Evolutionary conservation across 371 early-diverging fungal genomes (phyloP).

Genomic region (Mortierella sp.): DNA sequence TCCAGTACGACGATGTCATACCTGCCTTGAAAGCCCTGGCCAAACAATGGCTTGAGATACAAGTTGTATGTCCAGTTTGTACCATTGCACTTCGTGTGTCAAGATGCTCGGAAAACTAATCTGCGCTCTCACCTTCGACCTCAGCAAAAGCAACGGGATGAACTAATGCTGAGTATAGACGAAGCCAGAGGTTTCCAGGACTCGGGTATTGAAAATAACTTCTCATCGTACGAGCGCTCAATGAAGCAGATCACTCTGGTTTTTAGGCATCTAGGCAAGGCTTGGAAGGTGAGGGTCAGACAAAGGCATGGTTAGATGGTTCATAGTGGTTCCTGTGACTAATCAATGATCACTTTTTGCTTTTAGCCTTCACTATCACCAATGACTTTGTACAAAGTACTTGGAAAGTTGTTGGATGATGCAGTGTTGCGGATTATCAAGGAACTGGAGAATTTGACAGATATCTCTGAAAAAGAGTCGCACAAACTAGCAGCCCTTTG

Average conservation of each 20-base stretch:
- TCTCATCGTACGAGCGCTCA: slow-evolving; percentile 58
- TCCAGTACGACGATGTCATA: slow-evolving; percentile 56
- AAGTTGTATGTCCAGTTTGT: slow-evolving; percentile 58
- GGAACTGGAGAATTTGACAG: slow-evolving; percentile 65
- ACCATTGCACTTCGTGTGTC: no score
- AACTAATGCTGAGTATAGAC: slow-evolving; percentile 56
- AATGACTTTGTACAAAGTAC: slow-evolving; percentile 40
- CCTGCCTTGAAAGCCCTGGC: slow-evolving; percentile 51
- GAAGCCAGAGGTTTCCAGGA: slow-evolving; percentile 63
- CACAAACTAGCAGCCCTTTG: slow-evolving; percentile 64
- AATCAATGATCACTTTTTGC: neutral
- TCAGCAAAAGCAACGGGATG: slow-evolving; percentile 55
- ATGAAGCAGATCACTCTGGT: slow-evolving; percentile 63
- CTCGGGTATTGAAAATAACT: slow-evolving; percentile 58
- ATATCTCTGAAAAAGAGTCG: slow-evolving; percentile 79
- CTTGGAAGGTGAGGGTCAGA: slow-evolving; percentile 52
- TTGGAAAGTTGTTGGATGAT: slow-evolving; percentile 62
- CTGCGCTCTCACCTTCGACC: no score
- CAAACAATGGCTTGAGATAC: slow-evolving; percentile 53
- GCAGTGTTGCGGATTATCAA: slow-evolving; percentile 58
- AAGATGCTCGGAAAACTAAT: no score
- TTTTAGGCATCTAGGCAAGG: slow-evolving; percentile 56
- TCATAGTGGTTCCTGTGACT: neutral
- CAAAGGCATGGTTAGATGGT: neutral
- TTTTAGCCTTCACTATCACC: slow-evolving; percentile 56